Percentiles rank a stretch among this genome's conserved stretches.
Conservation (phyloP, 1,284 basidiomycete species). For the Cutaneotrichosporon daszewskae region DNA sequence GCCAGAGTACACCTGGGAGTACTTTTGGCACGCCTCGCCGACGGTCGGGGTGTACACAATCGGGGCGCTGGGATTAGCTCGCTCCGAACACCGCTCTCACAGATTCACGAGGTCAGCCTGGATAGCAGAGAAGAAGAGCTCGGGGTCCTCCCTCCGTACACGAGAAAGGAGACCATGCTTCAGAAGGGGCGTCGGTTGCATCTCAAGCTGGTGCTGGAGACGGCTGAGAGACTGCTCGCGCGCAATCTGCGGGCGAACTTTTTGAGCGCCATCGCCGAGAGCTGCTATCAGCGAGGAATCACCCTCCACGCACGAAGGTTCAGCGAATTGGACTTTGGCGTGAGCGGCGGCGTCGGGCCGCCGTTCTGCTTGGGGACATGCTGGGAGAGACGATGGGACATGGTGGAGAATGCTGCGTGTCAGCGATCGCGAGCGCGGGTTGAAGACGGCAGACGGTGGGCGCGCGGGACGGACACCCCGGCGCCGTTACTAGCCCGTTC, state of each 20-base stretch:
- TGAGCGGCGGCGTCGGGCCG: slow-evolving; percentile 16
- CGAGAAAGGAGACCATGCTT: slow-evolving; percentile 41
- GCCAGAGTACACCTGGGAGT: slow-evolving; percentile 71
- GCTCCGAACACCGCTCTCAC: slow-evolving; percentile 22
- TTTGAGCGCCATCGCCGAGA: slow-evolving; percentile 7
- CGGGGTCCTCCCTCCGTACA: slow-evolving; percentile 35
- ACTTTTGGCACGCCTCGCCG: slow-evolving; percentile 83
- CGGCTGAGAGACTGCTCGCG: slow-evolving; percentile 38
- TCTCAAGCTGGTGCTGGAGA: slow-evolving; percentile 34
- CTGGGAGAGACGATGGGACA: slow-evolving; percentile 4
- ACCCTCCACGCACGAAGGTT: slow-evolving; percentile 3
- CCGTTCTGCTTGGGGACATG: slow-evolving; percentile 1
- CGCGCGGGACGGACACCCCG: too few species aligned
- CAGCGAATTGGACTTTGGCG: slow-evolving; percentile 17
- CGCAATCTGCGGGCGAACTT: slow-evolving; percentile 6
- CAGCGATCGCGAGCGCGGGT: too few species aligned
- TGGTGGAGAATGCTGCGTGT: not conserved
- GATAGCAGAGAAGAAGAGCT: slow-evolving; percentile 40
- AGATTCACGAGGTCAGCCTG: slow-evolving; percentile 37
- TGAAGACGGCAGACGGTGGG: too few species aligned
- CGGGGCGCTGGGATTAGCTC: slow-evolving; percentile 51
- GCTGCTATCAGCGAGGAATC: not conserved
- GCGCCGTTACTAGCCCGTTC: too few species aligned
- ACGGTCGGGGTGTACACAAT: slow-evolving; percentile 90
- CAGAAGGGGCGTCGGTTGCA: slow-evolving; percentile 35